These are phyloP conservation scores for Syzygium malaccense DNA, from an alignment of 441 rosid species.

Conservation along the genomic window DNA sequence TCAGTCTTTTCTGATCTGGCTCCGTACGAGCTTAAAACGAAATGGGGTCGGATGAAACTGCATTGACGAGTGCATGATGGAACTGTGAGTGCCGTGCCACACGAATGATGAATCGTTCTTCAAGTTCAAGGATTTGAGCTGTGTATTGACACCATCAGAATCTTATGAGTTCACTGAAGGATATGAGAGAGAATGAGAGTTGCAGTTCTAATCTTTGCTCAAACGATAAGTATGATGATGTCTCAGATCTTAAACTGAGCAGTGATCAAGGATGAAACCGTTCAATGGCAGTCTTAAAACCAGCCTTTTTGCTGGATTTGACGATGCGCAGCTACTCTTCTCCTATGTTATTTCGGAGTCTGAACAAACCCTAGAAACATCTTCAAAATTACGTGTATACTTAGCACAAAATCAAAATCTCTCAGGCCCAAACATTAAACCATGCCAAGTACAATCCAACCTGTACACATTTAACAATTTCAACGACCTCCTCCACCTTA, in stretches of 20 bases:
- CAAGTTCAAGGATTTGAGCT: not conserved
- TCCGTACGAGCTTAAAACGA: not conserved
- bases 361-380: not conserved
- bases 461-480: conserved; percentile 7
- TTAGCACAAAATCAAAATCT: not conserved
- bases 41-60: not conserved
- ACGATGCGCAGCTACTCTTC: not conserved
- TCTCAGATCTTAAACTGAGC: not conserved
- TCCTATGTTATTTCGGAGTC: not conserved
- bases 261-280: not conserved
- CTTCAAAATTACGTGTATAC: not conserved
- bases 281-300: not conserved
- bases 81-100: not conserved
- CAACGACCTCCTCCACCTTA: conserved; percentile 17
- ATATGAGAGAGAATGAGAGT: not conserved
- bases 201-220: not conserved
- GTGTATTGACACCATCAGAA: not conserved
- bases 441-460: not conserved
- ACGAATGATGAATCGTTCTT: not conserved
- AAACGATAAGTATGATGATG: not conserved
- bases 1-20: not conserved
- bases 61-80: not conserved
- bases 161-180: not conserved
- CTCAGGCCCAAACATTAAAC: not conserved
- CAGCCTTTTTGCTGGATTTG: not conserved